phyloP scores from a whole-genome alignment of 768 basidiomycete species.

The Glaciozyma antarctica region DNA sequence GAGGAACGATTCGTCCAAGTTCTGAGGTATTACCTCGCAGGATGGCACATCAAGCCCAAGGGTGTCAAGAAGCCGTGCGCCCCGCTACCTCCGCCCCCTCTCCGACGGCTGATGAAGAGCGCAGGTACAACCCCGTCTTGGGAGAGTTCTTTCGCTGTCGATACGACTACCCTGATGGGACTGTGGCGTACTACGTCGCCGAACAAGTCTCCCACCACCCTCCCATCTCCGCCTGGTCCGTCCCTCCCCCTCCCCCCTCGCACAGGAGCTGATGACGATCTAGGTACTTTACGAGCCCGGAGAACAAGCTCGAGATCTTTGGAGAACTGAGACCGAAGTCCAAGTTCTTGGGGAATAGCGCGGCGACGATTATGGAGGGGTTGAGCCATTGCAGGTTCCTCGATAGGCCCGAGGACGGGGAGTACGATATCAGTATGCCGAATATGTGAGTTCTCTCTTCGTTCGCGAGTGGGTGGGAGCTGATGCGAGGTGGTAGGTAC shows the following conservation, averaged over 20 bases:
- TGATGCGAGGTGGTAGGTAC: conserved; percentile 25
- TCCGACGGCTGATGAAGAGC: background rate
- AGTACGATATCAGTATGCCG: conserved; percentile 88
- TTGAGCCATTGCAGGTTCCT: conserved; percentile 56
- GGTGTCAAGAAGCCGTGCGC: conserved; percentile 95
- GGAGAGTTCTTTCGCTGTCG: conserved; percentile 97
- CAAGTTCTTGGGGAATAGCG: conserved; percentile 92
- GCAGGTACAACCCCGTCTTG: conserved; percentile 87
- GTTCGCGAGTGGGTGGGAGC: background rate
- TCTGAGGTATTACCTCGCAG: conserved; percentile 89
- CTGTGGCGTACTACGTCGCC: conserved; percentile 90
- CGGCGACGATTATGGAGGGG: conserved; percentile 78
- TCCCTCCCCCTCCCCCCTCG: conserved; percentile 34
- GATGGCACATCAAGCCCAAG: conserved; percentile 99
- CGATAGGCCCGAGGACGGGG: conserved; percentile 42
- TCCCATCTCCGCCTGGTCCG: conserved; percentile 48
- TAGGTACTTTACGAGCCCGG: conserved; percentile 68
- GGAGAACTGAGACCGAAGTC: conserved; percentile 94
- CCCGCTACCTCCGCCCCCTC: background rate
- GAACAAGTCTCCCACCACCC: conserved; percentile 98
- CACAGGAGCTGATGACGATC: conserved; percentile 45
- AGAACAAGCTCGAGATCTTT: conserved; percentile 72
- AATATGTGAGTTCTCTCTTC: conserved; percentile 61
- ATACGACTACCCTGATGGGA: conserved; percentile 82
- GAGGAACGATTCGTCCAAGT: conserved; percentile 87